phyloP scores from a whole-genome alignment of 164 flowering plant species.

The Umbellularia californica region DNA sequence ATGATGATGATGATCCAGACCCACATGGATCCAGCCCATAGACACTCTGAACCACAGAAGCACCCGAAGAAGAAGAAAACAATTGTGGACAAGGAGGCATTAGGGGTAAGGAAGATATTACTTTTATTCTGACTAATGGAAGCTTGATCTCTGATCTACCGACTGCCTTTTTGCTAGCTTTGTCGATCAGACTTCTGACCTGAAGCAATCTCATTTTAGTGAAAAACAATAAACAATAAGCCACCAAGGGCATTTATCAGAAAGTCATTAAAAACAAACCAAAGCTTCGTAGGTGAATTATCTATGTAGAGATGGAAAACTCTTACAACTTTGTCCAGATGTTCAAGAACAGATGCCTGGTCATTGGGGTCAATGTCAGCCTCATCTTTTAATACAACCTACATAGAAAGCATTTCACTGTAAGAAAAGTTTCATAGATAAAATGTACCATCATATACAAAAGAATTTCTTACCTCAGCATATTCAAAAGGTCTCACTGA shows the following conservation, averaged over 20 bases:
- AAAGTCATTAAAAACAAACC: constrained; percentile 1
- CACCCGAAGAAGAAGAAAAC: too few species aligned
- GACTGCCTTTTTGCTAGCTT: constrained; percentile 34
- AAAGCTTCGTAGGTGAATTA: not conserved
- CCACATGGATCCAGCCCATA: too few species aligned
- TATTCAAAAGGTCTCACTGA: constrained; percentile 95
- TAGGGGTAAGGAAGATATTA: constrained; percentile 15
- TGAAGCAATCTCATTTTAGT: constrained; percentile 24
- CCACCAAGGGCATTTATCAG: constrained; percentile 2
- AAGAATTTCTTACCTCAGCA: constrained; percentile 54
- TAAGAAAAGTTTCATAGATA: not conserved
- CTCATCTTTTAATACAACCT: constrained; percentile 88
- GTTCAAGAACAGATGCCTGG: constrained; percentile 84
- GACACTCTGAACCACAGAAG: too few species aligned
- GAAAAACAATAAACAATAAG: constrained; percentile 4
- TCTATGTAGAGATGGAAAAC: not conserved
- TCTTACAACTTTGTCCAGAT: constrained; percentile 83
- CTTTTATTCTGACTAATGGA: constrained; percentile 88
- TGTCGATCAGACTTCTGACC: constrained; percentile 82
- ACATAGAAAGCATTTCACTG: constrained; percentile 14
- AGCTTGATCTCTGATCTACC: constrained; percentile 61
- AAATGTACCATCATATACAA: constrained; percentile 5
- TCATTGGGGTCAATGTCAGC: constrained; percentile 85
- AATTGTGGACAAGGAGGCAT: too few species aligned
- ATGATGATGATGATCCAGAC: too few species aligned